Evolutionary conservation across 805 yeast genomes (phyloP).

Genomic region (Spathaspora boniae): DNA sequence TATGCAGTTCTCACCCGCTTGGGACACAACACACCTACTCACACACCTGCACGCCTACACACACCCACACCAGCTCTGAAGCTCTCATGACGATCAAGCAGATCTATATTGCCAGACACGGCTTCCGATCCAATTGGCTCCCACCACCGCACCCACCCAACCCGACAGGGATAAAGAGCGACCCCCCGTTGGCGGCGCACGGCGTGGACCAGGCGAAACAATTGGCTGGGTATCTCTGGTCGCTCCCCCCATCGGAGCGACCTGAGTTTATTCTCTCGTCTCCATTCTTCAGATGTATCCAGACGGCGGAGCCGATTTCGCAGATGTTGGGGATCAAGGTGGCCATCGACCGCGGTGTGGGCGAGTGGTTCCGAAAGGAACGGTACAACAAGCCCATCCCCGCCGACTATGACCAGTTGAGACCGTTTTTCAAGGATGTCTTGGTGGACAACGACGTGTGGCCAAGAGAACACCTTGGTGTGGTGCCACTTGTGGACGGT

Average conservation of each 20-base stretch:
- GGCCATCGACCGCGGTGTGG: conserved; percentile 74
- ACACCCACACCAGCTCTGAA: no score
- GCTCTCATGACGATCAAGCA: conserved; percentile 47
- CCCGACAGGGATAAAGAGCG: conserved; percentile 89
- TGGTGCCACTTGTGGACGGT: conserved; percentile 63
- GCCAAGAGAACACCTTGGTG: conserved; percentile 52
- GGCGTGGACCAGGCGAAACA: conserved; percentile 88
- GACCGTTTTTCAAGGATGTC: conserved; percentile 47
- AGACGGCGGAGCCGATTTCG: conserved; percentile 74
- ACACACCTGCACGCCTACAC: no score
- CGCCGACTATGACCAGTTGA: conserved; percentile 47
- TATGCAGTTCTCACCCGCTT: no score
- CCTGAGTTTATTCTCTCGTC: conserved; percentile 74
- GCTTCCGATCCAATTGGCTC: conserved; percentile 84
- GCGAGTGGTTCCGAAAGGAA: conserved; percentile 86
- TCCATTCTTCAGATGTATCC: conserved; percentile 87
- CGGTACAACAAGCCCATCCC: conserved; percentile 70
- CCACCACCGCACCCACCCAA: conserved; percentile 69
- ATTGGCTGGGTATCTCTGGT: conserved; percentile 54
- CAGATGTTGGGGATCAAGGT: conserved; percentile 55
- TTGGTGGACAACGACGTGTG: conserved; percentile 32
- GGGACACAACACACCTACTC: no score
- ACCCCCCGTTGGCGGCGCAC: conserved; percentile 82
- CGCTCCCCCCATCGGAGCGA: conserved; percentile 44
- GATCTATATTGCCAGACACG: conserved; percentile 79